Base-by-base conservation (phyloP, 2,329 filamentous ascomycete genomes). In the Ceratocystis papillata region DNA sequence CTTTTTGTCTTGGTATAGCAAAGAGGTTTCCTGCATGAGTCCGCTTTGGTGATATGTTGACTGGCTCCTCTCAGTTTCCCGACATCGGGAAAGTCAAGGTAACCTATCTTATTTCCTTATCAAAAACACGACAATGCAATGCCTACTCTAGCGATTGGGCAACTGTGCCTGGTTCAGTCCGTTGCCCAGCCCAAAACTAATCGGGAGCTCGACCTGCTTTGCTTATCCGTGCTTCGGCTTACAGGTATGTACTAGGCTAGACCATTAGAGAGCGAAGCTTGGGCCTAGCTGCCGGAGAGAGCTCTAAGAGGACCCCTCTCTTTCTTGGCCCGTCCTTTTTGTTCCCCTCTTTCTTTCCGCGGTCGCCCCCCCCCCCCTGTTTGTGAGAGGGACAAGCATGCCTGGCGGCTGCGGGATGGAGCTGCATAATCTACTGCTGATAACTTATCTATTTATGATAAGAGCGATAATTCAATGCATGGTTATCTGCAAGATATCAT, bases 371-470 rank as follows among this genome's bases (percentile, higher is more conserved):
- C 10, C 50, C 5, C 30, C 15, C 28, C 30, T 59, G 55, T 59
- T 25, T n/a, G 55, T 25, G 12, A 10, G 22, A 25, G 25, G 28
- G 5, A 53, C 20, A 53, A 53, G 48, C 48, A 53, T 10, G 37
- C 37, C 37, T 15, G 12, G 3, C 37, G 48, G 25, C 28, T 7
- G 53, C 4, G 17, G 30, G 53, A 57, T 33, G 53, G 53, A n/a
- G 53, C 55, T 59, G 55, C 55, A 59, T 59, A 59, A 59, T 59
- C 55, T 59, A 59, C 17, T n/a, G 22, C 55, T 37, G 55, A 59
- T 59, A 59, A 25, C 55, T 30, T 59, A 59, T 59, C 55, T 59
- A 33, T 3, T 15, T 10, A 2, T 59, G 55, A 59, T 59, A 59
- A 59, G 25, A 37, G 55, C 28, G 30, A 37, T 15, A 30, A 1